Base-by-base conservation (phyloP, 257 asterid genomes). In the Orobanche coerulescens region DNA sequence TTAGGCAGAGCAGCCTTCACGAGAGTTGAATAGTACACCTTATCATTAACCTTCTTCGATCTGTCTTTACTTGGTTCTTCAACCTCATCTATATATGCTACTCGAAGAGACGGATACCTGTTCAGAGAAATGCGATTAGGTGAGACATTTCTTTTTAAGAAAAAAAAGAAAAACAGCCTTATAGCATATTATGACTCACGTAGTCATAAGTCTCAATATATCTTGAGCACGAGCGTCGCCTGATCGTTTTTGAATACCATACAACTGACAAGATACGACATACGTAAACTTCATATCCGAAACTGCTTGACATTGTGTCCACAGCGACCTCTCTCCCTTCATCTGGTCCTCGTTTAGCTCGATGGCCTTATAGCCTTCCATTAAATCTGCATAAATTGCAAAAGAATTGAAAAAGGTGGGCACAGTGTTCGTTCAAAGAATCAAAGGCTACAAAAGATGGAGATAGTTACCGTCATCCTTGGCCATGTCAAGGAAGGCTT, bases 401-500 rank as follows among this genome's bases (percentile, higher is more conserved):
- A 22, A 65, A 34, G 23, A 53, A 62, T 44, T 61, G 14, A 26
- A 20, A 55, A 28, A 47, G 15, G n/a, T 30, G 34, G 4, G 14
- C 3, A 11, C 12, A 10, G 43, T 46, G 22, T 15, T 43, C 23
- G 44, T 59, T 49, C 39, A 66, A 34, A 58, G 48, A 56, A 40
- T 22, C 20, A 19, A 28, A 47, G 8, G 58, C 24, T 19, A 16
- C 9, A 0, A 18, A 58, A 68, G 62, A 65, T 37, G 31, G 39
- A 28, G 34, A 18, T 6, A 7, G 6, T 47, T 82, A 89, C 97
- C 97, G 43, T 86, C 93, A 75, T 89, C 88, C 70, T 82, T 80
- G 69, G 97, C 97, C 95, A 89, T 86, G 72, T 89, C 97, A 59
- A 89, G 95, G 76, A 89, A 89, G 44, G 95, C 87, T 62, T 89